Evolutionary conservation across 176 grass and related monocot species (phyloP).

Genomic region (Oryza glumipatula): DNA sequence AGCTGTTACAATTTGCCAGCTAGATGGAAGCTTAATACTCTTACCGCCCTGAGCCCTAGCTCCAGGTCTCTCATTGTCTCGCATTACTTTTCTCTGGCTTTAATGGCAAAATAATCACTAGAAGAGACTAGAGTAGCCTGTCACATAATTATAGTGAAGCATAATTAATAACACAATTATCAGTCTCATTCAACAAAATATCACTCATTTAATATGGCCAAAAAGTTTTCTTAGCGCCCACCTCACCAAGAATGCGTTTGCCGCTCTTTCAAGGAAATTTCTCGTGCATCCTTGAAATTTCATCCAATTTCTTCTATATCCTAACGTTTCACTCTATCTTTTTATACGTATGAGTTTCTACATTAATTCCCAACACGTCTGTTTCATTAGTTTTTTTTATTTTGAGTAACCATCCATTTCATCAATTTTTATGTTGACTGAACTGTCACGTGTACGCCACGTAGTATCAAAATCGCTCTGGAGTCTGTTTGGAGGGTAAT

Average conservation of each 20-base stretch:
- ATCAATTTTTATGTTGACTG: too few relatives aligned
- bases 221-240: background rate
- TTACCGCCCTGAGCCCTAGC: too few relatives aligned
- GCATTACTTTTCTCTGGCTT: background rate
- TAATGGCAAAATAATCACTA: slow-evolving; percentile 13
- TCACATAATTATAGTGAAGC: background rate
- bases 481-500: too few relatives aligned
- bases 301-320: too few relatives aligned
- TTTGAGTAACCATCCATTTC: too few relatives aligned
- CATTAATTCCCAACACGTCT: too few relatives aligned
- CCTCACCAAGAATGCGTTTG: background rate
- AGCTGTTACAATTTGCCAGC: background rate
- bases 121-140: background rate
- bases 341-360: too few relatives aligned
- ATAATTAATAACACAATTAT: background rate
- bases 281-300: too few relatives aligned
- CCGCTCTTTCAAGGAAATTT: too few relatives aligned
- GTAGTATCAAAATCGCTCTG: too few relatives aligned
- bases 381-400: too few relatives aligned
- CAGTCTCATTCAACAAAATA: background rate
- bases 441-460: too few relatives aligned
- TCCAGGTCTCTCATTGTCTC: background rate
- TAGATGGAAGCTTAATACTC: background rate
- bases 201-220: slow-evolving; percentile 14
- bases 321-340: background rate